Conservation (phyloP, 208 protist genomes). For the Trypanosoma theileri region DNA sequence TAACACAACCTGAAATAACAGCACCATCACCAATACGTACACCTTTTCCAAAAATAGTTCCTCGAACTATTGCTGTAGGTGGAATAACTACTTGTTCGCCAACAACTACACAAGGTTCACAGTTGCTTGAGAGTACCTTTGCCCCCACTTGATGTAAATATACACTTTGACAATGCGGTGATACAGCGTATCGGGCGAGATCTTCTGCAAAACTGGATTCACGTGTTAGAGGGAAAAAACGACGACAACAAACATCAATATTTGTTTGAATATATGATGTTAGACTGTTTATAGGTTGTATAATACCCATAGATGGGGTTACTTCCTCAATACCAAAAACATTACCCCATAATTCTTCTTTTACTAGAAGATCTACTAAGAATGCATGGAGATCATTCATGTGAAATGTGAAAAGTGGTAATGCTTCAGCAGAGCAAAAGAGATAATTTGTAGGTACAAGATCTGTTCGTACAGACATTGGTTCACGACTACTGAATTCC, state of each 20-base stretch:
- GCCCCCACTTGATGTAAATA: constrained; percentile 60
- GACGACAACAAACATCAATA: constrained; percentile 70
- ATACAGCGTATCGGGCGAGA: constrained; percentile 65
- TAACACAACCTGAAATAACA: constrained; percentile 57
- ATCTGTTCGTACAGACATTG: constrained; percentile 69
- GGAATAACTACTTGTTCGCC: constrained; percentile 61
- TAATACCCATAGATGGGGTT: constrained; percentile 35
- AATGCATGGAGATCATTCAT: constrained; percentile 67
- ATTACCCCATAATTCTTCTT: constrained; percentile 71
- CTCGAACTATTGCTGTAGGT: constrained; percentile 44
- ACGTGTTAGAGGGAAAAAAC: constrained; percentile 77
- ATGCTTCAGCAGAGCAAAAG: constrained; percentile 66
- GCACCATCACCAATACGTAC: constrained; percentile 59
- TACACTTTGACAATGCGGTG: constrained; percentile 60
- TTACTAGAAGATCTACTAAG: constrained; percentile 60
- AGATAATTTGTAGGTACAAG: constrained; percentile 72
- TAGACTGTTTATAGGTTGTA: constrained; percentile 61
- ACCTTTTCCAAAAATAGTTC: constrained; percentile 53
- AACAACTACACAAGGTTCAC: constrained; percentile 60
- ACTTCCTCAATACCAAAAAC: constrained; percentile 75
- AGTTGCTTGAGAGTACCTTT: constrained; percentile 18
- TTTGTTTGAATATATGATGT: constrained; percentile 78
- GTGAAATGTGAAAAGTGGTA: constrained; percentile 74
- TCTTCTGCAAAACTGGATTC: constrained; percentile 83
- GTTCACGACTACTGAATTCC: constrained; percentile 46